These are phyloP conservation scores for Trichoderma reesei DNA, from an alignment of 495 filamentous ascomycete species.

Conservation along the genomic window DNA sequence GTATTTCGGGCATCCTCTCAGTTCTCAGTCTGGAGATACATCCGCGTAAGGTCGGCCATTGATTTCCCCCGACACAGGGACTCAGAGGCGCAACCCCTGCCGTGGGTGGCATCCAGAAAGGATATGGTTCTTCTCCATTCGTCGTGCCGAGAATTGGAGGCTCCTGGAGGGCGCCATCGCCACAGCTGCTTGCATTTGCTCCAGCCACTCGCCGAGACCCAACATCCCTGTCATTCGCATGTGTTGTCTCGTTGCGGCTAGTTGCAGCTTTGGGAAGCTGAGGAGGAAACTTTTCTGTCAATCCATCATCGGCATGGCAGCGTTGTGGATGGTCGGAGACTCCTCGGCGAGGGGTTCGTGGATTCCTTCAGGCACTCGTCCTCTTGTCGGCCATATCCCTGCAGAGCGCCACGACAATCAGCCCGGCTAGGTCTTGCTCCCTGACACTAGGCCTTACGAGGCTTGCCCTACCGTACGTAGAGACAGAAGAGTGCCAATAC, in stretches of 20 bases:
- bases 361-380: neutral
- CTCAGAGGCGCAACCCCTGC: neutral
- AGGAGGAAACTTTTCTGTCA: slow-evolving; percentile 3
- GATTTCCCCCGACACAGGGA: neutral
- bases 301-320: neutral
- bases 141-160: neutral
- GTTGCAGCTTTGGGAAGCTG: neutral
- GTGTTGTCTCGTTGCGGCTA: neutral
- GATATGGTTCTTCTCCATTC: neutral
- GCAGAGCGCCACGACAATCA: neutral
- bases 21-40: neutral
- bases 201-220: neutral
- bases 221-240: neutral
- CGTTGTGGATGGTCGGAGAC: neutral
- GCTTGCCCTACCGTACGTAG: neutral
- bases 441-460: neutral
- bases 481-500: neutral
- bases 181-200: neutral
- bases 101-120: neutral
- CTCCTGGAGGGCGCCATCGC: neutral
- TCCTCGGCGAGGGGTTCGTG: neutral
- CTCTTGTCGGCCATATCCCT: neutral
- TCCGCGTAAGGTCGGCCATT: neutral
- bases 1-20: neutral
- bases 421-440: neutral